These are phyloP conservation scores for Phytopythium sindhum DNA, from an alignment of 352 stramenopile genomes.

Conservation along the genomic window DNA sequence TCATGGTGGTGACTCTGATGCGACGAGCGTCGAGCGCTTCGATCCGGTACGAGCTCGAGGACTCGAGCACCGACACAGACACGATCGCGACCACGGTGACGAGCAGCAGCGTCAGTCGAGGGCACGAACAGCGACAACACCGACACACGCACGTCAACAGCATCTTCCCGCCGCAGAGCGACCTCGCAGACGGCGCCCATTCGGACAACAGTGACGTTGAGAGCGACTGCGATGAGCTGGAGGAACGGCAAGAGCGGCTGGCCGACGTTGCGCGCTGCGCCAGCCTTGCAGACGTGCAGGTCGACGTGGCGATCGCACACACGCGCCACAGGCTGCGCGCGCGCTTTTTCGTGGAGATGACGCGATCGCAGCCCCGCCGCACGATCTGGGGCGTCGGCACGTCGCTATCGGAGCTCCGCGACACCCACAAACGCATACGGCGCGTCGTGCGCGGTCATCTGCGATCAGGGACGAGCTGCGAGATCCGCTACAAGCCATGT, in stretches of 20 bases:
- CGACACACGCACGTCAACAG: not conserved
- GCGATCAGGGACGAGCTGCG: slow-evolving; percentile 12
- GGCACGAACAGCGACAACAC: not conserved
- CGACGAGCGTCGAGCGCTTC: not conserved
- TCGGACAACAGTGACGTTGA: not conserved
- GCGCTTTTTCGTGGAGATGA: slow-evolving; percentile 59
- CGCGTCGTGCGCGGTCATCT: slow-evolving; percentile 35
- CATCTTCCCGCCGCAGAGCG: not conserved
- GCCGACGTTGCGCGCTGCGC: slow-evolving; percentile 55
- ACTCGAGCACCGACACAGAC: not conserved
- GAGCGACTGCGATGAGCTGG: not conserved
- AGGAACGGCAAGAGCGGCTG: slow-evolving; percentile 11
- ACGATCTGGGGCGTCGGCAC: slow-evolving; percentile 37
- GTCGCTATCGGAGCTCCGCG: slow-evolving; percentile 35
- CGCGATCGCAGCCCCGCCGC: slow-evolving; percentile 16
- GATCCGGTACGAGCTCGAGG: not conserved
- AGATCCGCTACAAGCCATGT: slow-evolving; percentile 21
- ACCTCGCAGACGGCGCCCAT: not conserved
- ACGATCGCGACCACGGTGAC: not conserved
- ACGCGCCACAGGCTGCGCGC: slow-evolving; percentile 34
- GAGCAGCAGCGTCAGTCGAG: not conserved
- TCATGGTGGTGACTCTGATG: not conserved
- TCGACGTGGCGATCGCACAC: slow-evolving; percentile 50
- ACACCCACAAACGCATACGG: slow-evolving; percentile 33
- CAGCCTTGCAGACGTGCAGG: slow-evolving; percentile 41